phyloP scores from a whole-genome alignment of 257 asterid species.

The Lantana camara region DNA sequence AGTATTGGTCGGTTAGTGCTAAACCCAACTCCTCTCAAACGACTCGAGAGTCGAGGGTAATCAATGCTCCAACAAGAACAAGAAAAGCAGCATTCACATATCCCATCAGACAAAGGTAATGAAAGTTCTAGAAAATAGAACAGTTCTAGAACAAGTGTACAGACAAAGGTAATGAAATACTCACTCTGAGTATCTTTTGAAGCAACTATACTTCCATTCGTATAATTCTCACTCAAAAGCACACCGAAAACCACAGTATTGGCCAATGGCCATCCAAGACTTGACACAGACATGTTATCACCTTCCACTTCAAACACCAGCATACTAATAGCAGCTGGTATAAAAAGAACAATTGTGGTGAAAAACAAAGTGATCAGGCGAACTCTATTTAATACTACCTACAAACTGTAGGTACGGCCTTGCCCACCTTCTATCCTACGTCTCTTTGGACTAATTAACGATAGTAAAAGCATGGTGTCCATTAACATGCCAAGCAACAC shows the following conservation, averaged over 20 bases:
- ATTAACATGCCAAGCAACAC: too few species aligned
- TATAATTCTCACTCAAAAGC: conserved; percentile 83
- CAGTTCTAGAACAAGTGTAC: conserved; percentile 78
- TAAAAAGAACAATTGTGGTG: conserved; percentile 62
- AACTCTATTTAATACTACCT: conserved; percentile 60
- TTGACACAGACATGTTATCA: conserved; percentile 57
- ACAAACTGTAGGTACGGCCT: too few species aligned
- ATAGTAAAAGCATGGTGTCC: too few species aligned
- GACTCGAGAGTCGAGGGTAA: conserved; percentile 93
- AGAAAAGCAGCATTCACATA: conserved; percentile 87
- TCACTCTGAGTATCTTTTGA: conserved; percentile 70
- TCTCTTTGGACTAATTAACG: too few species aligned
- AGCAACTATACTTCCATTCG: conserved; percentile 54
- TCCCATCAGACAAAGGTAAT: conserved; percentile 97
- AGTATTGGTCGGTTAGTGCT: too few species aligned
- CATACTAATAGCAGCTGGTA: conserved; percentile 87
- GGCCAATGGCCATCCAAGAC: conserved; percentile 83
- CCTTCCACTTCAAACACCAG: conserved; percentile 83
- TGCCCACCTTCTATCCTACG: too few species aligned
- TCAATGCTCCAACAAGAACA: conserved; percentile 87
- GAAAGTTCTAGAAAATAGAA: conserved; percentile 83
- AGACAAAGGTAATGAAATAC: conserved; percentile 69
- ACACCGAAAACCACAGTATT: conserved; percentile 91
- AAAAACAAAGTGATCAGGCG: conserved; percentile 68
- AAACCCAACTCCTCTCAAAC: conserved; percentile 84